A percentile compares a stretch with the other conserved stretches of the same genome.
Conservation (phyloP, 495 filamentous ascomycete species). For the Xylaria bambusicola region DNA sequence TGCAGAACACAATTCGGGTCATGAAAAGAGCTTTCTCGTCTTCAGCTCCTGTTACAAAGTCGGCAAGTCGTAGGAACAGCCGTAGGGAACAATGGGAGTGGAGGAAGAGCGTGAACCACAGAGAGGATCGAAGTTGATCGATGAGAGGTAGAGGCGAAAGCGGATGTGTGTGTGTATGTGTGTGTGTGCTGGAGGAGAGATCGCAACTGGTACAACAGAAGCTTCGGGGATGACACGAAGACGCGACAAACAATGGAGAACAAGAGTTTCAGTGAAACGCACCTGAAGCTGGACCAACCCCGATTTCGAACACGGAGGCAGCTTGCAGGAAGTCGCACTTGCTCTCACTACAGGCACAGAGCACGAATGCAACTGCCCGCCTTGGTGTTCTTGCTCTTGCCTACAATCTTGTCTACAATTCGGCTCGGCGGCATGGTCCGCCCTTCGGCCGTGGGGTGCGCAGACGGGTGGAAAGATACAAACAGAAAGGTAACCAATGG, state of each 20-base stretch:
- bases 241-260: slow-evolving; percentile 6
- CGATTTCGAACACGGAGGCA: slow-evolving; percentile 13
- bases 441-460: too few species aligned
- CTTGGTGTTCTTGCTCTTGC: background rate
- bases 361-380: slow-evolving; percentile 17
- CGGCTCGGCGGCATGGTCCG: too few species aligned
- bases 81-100: background rate
- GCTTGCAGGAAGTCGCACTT: slow-evolving; percentile 20
- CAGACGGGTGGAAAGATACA: too few species aligned
- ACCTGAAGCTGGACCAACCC: slow-evolving; percentile 19
- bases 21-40: background rate
- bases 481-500: too few species aligned
- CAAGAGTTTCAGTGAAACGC: slow-evolving; percentile 16
- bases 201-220: background rate
- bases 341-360: too few species aligned
- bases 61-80: too few species aligned
- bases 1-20: background rate
- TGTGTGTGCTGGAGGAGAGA: too few species aligned
- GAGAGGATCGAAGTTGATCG: too few species aligned
- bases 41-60: background rate
- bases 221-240: slow-evolving; percentile 7
- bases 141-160: too few species aligned
- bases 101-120: background rate
- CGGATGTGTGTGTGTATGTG: background rate
- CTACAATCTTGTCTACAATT: too few species aligned